Evolutionary conservation across 2,329 filamentous ascomycete species (phyloP).

Genomic region (Clonostachys rosea): DNA sequence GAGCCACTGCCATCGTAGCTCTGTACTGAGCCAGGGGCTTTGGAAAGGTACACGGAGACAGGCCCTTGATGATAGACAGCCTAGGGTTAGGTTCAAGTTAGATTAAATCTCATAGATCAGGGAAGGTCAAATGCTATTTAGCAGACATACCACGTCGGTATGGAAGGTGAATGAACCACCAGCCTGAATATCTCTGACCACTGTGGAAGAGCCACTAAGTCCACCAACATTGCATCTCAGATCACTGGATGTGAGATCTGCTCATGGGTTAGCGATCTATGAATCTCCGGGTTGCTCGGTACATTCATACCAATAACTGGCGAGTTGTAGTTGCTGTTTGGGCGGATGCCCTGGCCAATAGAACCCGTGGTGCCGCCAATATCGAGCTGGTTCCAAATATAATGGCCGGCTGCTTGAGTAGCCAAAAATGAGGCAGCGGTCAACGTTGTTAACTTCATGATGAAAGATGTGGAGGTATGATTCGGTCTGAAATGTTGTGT

Average conservation of each 20-base stretch:
- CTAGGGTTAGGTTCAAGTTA: slow-evolving; percentile 3
- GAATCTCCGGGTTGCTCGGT: too few relatives aligned
- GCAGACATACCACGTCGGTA: slow-evolving; percentile 18
- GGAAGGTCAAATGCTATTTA: neutral
- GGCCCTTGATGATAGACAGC: slow-evolving; percentile 33
- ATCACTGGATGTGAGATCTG: slow-evolving; percentile 27
- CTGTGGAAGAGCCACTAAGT: slow-evolving; percentile 17
- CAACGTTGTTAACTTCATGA: too few relatives aligned
- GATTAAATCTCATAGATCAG: neutral
- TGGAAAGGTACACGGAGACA: slow-evolving; percentile 26
- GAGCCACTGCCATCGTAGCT: slow-evolving; percentile 28
- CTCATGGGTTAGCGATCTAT: neutral
- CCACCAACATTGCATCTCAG: slow-evolving; percentile 30
- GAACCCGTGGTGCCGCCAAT: slow-evolving; percentile 13
- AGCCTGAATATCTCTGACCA: slow-evolving; percentile 21
- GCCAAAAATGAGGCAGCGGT: slow-evolving; percentile 1
- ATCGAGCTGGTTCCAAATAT: slow-evolving; percentile 22
- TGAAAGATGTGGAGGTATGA: too few relatives aligned
- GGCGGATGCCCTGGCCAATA: slow-evolving; percentile 23
- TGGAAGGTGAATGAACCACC: slow-evolving; percentile 27
- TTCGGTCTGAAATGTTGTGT: too few relatives aligned
- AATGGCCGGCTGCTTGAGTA: slow-evolving; percentile 10
- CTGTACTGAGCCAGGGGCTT: slow-evolving; percentile 23
- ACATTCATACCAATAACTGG: slow-evolving; percentile 17
- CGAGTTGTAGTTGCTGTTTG: slow-evolving; percentile 29